Evolutionary conservation across 31 red algal species (phyloP).

Genomic region (Asparagopsis taxiformis): DNA sequence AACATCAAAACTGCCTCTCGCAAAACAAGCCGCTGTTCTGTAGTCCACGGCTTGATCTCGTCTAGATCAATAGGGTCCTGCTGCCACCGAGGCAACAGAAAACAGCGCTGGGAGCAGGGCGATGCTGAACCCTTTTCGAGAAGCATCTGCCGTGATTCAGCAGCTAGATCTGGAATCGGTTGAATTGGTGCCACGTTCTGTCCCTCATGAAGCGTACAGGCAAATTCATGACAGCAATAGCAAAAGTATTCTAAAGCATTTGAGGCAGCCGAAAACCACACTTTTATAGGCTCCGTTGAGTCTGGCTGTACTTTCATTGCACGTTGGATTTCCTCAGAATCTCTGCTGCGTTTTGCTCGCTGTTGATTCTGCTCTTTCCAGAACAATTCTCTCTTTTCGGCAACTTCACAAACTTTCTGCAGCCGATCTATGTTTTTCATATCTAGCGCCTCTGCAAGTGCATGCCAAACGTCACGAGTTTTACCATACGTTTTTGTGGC

Average conservation of each 20-base stretch:
- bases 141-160: neutral
- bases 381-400: too few relatives aligned
- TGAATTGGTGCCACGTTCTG: neutral
- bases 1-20: neutral
- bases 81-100: conserved; percentile 2
- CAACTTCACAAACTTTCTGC: too few relatives aligned
- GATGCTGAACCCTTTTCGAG: neutral
- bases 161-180: neutral
- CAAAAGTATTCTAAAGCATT: conserved; percentile 1
- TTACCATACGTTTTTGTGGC: too few relatives aligned
- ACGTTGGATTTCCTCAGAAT: too few relatives aligned
- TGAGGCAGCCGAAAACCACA: neutral
- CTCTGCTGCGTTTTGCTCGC: too few relatives aligned
- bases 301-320: too few relatives aligned
- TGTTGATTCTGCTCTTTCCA: too few relatives aligned
- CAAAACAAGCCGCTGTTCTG: neutral
- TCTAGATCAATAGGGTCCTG: too few relatives aligned
- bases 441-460: too few relatives aligned
- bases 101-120: neutral
- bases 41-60: too few relatives aligned
- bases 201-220: neutral
- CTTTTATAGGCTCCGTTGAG: neutral
- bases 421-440: too few relatives aligned
- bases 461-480: too few relatives aligned
- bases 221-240: neutral